Conservation (phyloP, 768 basidiomycete genomes). For the Strobilomyces dryophilus region DNA sequence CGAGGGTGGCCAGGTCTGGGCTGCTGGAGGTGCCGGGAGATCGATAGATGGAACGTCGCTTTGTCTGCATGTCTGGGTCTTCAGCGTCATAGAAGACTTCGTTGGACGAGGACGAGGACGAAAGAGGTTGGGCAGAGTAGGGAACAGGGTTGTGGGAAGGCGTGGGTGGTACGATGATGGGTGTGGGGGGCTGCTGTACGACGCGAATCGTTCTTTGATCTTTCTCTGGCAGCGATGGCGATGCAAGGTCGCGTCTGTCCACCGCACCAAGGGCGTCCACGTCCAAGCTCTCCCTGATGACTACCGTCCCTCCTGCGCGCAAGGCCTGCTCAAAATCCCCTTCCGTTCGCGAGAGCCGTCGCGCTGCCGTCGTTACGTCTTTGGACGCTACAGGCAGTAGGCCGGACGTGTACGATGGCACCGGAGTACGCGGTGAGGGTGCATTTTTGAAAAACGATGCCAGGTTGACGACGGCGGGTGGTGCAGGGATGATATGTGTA, state of each 20-base stretch:
- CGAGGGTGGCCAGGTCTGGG: constrained; percentile 84
- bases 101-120: constrained; percentile 50
- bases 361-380: constrained; percentile 40
- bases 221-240: constrained; percentile 37
- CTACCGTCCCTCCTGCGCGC: constrained; percentile 59
- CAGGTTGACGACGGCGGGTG: constrained; percentile 45
- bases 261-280: constrained; percentile 61
- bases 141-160: constrained; percentile 46
- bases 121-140: constrained; percentile 28
- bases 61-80: constrained; percentile 63
- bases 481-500: background rate
- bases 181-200: constrained; percentile 49
- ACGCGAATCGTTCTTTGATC: constrained; percentile 35
- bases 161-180: constrained; percentile 63
- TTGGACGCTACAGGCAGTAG: constrained; percentile 56
- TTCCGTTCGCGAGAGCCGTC: constrained; percentile 68
- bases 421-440: constrained; percentile 40
- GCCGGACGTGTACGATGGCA: constrained; percentile 44
- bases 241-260: constrained; percentile 38
- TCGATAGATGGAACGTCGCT: constrained; percentile 82
- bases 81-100: constrained; percentile 64
- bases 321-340: constrained; percentile 81
- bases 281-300: constrained; percentile 69
- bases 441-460: constrained; percentile 61
- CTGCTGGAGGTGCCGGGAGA: constrained; percentile 87